phyloP scores from a whole-genome alignment of 495 filamentous ascomycete species.

The Aspergillus sclerotioniger region DNA sequence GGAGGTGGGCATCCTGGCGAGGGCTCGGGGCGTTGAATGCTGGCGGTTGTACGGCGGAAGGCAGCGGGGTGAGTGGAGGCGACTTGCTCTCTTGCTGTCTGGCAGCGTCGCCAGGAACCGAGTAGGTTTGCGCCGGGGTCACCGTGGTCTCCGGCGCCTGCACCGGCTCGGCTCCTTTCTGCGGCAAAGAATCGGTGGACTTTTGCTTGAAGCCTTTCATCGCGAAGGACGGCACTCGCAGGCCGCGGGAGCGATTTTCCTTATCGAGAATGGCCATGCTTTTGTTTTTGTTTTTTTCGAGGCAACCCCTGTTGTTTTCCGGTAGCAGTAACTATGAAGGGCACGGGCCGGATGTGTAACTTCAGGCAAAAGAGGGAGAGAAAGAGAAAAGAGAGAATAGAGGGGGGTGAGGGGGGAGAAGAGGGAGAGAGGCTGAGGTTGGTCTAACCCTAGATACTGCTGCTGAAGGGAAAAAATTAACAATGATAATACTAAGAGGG shows the following conservation, averaged over 20 bases:
- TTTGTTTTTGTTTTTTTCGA: slow-evolving; percentile 42
- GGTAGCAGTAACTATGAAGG: neutral
- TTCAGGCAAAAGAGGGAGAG: neutral
- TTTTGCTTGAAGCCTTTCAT: slow-evolving; percentile 26
- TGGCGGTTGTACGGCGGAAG: slow-evolving; percentile 8
- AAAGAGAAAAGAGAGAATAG: slow-evolving; percentile 3
- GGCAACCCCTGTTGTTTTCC: slow-evolving; percentile 30
- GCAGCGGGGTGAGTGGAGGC: neutral
- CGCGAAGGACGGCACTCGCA: slow-evolving; percentile 39
- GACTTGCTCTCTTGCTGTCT: slow-evolving; percentile 15
- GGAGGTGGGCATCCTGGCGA: slow-evolving; percentile 8
- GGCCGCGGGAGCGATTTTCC: slow-evolving; percentile 39
- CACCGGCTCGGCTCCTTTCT: slow-evolving; percentile 9
- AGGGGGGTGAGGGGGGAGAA: neutral
- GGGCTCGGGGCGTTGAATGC: slow-evolving; percentile 5
- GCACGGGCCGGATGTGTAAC: neutral
- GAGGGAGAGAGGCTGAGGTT: neutral
- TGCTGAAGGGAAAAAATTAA: neutral
- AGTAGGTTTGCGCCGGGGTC: slow-evolving; percentile 10
- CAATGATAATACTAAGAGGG: no score
- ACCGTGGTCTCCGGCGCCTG: slow-evolving; percentile 15
- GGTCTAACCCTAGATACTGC: neutral
- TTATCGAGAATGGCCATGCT: slow-evolving; percentile 41
- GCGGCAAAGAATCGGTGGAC: slow-evolving; percentile 13
- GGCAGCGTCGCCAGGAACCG: slow-evolving; percentile 16